Evolutionary conservation across 2,329 filamentous ascomycete species (phyloP).

Genomic region (Phyllosticta capitalensis): DNA sequence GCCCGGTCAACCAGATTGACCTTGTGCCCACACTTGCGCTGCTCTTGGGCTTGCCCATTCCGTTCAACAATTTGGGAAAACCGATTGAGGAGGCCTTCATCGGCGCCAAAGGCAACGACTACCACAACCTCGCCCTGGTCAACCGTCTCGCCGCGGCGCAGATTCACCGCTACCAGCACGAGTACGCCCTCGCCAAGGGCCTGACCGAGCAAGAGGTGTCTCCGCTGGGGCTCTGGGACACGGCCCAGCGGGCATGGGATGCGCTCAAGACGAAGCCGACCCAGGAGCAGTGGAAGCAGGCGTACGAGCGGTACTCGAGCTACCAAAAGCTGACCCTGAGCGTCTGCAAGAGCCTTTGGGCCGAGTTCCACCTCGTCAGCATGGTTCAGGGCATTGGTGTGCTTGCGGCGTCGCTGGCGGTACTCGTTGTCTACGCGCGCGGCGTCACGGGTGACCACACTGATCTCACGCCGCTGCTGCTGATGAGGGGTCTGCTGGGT

Average conservation of each 20-base stretch:
- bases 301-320: slow-evolving; percentile 51
- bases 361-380: slow-evolving; percentile 76
- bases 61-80: slow-evolving; percentile 87
- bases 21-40: slow-evolving; percentile 86
- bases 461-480: slow-evolving; percentile 43
- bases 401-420: slow-evolving; percentile 56
- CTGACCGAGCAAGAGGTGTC: slow-evolving; percentile 52
- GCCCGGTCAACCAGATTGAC: slow-evolving; percentile 79
- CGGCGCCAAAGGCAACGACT: slow-evolving; percentile 58
- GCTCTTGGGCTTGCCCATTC: slow-evolving; percentile 82
- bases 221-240: slow-evolving; percentile 48
- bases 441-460: slow-evolving; percentile 44
- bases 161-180: slow-evolving; percentile 77
- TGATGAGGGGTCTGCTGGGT: slow-evolving; percentile 43
- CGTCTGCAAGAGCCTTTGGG: slow-evolving; percentile 80
- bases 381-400: slow-evolving; percentile 75
- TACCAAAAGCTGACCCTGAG: slow-evolving; percentile 73
- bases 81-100: slow-evolving; percentile 93
- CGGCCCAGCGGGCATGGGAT: slow-evolving; percentile 47
- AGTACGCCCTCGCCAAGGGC: slow-evolving; percentile 67
- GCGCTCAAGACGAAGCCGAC: slow-evolving; percentile 30
- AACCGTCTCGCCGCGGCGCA: slow-evolving; percentile 72
- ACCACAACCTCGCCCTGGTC: slow-evolving; percentile 67
- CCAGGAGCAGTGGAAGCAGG: slow-evolving; percentile 29
- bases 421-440: slow-evolving; percentile 65